phyloP scores from a whole-genome alignment of 2,329 filamentous ascomycete genomes.

The Fusarium luffae region DNA sequence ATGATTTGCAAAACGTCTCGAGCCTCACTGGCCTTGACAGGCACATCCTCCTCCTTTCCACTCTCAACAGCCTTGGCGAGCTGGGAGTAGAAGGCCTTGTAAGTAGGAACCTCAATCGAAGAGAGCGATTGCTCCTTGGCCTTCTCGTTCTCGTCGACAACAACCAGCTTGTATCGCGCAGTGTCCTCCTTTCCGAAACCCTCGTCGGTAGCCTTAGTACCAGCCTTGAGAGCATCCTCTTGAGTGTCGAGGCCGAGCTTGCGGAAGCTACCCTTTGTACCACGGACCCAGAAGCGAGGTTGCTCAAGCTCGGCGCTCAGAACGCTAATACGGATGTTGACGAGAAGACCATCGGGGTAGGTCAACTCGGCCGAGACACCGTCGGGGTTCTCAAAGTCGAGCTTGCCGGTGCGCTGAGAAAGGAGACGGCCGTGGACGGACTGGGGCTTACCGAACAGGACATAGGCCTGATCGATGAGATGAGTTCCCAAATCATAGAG shows the following conservation, averaged over 20 bases:
- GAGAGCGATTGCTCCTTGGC: constrained; percentile 62
- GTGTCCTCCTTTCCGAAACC: constrained; percentile 74
- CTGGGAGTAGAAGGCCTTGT: constrained; percentile 72
- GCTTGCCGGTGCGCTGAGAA: constrained; percentile 67
- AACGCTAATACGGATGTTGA: constrained; percentile 75
- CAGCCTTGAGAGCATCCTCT: constrained; percentile 77
- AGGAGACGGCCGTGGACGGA: constrained; percentile 74
- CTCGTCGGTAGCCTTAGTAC: constrained; percentile 68
- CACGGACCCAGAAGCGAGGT: constrained; percentile 80
- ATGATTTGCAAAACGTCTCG: constrained; percentile 65
- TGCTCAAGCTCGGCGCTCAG: constrained; percentile 76
- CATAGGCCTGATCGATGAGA: constrained; percentile 78
- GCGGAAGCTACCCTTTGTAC: constrained; percentile 78
- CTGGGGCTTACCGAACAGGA: constrained; percentile 75
- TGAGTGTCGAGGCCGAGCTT: constrained; percentile 78
- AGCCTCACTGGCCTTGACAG: constrained; percentile 64
- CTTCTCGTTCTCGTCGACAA: constrained; percentile 63
- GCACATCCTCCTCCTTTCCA: constrained; percentile 62
- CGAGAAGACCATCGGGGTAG: constrained; percentile 72
- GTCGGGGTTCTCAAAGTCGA: constrained; percentile 64
- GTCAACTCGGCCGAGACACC: constrained; percentile 72
- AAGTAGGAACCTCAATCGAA: constrained; percentile 74
- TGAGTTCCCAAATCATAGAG: constrained; percentile 82
- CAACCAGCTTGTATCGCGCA: constrained; percentile 68
- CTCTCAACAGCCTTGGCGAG: constrained; percentile 60